phyloP scores from a whole-genome alignment of 2,329 filamentous ascomycete species.

The Cadophora sp. region DNA sequence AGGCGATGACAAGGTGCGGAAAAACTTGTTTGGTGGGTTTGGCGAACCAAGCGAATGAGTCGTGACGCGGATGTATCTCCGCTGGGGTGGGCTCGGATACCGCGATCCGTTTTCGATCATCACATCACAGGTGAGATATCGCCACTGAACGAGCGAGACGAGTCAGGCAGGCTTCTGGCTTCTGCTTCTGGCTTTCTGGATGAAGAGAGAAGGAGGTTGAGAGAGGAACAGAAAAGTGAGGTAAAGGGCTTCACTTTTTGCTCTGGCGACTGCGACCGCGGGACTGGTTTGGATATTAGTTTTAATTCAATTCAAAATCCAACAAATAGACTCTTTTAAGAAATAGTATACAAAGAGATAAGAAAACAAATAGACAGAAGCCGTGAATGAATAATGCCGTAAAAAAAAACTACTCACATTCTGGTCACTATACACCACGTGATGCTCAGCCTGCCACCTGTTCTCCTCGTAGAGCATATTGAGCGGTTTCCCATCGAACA shows the following conservation, averaged over 20 bases:
- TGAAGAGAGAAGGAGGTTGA: not conserved
- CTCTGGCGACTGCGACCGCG: conserved; percentile 30
- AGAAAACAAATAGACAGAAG: too few relatives aligned
- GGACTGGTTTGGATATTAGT: conserved; percentile 10
- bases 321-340: not conserved
- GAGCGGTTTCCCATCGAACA: conserved; percentile 43
- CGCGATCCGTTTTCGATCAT: not conserved
- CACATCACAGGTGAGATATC: not conserved
- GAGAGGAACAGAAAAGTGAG: too few relatives aligned
- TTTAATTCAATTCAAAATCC: not conserved
- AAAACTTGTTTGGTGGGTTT: too few relatives aligned
- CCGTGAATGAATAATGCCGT: too few relatives aligned
- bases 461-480: conserved; percentile 44
- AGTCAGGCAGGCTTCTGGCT: not conserved
- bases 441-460: conserved; percentile 32
- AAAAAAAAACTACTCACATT: too few relatives aligned
- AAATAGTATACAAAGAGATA: too few relatives aligned
- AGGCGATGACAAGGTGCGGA: too few relatives aligned
- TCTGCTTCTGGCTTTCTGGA: not conserved
- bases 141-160: not conserved
- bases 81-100: not conserved
- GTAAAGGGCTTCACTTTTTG: conserved; percentile 28
- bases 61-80: conserved; percentile 1
- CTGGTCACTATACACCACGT: conserved; percentile 16
- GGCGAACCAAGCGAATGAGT: not conserved